Evolutionary conservation across 2,329 filamentous ascomycete species (phyloP), one percentile per base, ranked within the genome.

Genomic region (Didymella arachidicola): DNA sequence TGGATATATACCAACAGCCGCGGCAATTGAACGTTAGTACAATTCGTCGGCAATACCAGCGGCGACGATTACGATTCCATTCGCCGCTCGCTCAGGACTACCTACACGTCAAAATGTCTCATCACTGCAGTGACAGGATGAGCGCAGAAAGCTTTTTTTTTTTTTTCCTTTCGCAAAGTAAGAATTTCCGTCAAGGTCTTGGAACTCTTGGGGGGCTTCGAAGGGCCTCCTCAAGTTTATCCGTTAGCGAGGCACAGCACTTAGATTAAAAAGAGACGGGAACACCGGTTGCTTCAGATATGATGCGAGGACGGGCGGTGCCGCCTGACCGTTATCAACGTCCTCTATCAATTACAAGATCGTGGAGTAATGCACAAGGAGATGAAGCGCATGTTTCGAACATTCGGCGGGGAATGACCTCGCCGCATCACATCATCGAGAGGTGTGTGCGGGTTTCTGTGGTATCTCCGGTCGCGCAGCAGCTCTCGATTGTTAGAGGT

Each of bases 21-120:
- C 50, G 56, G 56, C 56, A 51, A 50, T 53, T 59, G 56, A 45
- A 46, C 16, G 7, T 38, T 47, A 51, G 50, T 41, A 44, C 41
- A 7, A 54, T 48, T 25, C 45, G 41, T 53, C 56, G 55, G 55
- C 49, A 36, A 58, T 44, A 22, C 49, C 22, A 30, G 18, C 26
- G 7, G 26, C 36, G 22, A 29, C 32, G 44, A 30, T 36, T 29
- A 19, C 51, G n/a, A 42, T 19, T 36, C 47, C 51, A 54, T 54
- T 36, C 54, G 41, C 56, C 56, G 50, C 7, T 42, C 41, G 46
- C 8, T 42, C 41, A 42, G 19, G 36, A 47, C 46, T 36, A 27
- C 39, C 46, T 36, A 27, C 39, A 44, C n/a, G 36, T 53, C 25
- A 29, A 32, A 16, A 27, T 19, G 41, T 43, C 34, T 22, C 22